Conservation (phyloP, 129 eudicot genomes). For the Lactuca saligna region DNA sequence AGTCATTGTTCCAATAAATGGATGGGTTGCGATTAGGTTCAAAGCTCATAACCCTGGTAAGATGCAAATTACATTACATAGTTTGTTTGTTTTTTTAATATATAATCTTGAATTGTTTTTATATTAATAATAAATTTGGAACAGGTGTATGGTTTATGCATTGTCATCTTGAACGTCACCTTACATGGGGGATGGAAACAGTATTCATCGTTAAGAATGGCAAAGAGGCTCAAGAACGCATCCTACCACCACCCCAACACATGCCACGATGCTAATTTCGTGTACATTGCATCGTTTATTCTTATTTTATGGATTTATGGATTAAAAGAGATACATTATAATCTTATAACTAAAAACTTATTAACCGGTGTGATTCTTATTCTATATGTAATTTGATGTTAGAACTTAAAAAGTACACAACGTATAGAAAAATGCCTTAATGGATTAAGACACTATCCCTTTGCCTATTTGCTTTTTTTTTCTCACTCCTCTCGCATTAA, state of each 20-base stretch:
- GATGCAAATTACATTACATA: too few relatives aligned
- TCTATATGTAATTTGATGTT: too few relatives aligned
- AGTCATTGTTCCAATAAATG: constrained; percentile 48
- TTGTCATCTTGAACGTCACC: constrained; percentile 40
- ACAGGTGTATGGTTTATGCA: constrained; percentile 45
- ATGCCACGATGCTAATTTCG: constrained; percentile 33
- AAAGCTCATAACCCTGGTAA: constrained; percentile 49
- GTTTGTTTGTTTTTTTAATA: too few relatives aligned
- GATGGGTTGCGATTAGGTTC: constrained; percentile 65
- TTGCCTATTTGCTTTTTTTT: too few relatives aligned
- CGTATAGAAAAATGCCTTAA: too few relatives aligned
- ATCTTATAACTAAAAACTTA: too few relatives aligned
- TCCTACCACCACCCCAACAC: constrained; percentile 42
- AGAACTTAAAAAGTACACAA: too few relatives aligned
- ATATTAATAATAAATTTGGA: not conserved
- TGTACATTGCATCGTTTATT: not conserved
- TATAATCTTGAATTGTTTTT: too few relatives aligned
- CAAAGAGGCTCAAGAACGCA: constrained; percentile 13
- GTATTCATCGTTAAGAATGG: constrained; percentile 42
- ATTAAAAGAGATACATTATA: too few relatives aligned
- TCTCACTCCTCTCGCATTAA: too few relatives aligned
- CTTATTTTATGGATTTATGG: not conserved
- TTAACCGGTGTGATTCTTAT: too few relatives aligned
- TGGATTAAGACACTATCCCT: too few relatives aligned
- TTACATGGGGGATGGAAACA: constrained; percentile 45